Percentiles rank a stretch among this genome's conserved stretches.
Conservation (phyloP, 2,329 filamentous ascomycete species). For the Beauveria australis region DNA sequence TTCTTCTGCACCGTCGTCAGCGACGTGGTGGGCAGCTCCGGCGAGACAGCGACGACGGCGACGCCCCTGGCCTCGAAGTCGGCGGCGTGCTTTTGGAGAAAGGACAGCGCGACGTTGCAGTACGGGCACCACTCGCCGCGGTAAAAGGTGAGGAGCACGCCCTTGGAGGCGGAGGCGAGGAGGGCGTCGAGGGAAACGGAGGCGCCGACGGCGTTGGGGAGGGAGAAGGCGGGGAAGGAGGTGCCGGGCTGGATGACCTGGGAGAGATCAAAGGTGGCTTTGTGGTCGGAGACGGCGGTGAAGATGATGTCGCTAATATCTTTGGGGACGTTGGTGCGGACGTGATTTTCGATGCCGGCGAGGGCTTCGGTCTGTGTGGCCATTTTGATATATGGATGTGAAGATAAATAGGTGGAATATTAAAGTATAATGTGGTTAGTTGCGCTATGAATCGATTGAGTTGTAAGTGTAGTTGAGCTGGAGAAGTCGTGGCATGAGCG, state of each 20-base stretch:
- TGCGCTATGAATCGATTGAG: neutral
- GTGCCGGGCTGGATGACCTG: constrained; percentile 25
- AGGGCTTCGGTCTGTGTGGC: constrained; percentile 8
- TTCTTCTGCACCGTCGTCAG: constrained; percentile 32
- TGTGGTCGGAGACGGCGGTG: constrained; percentile 6
- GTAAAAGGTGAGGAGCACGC: constrained; percentile 37
- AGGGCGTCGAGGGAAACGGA: constrained; percentile 24
- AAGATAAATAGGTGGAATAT: neutral
- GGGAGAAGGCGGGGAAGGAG: constrained; percentile 25
- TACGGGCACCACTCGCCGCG: constrained; percentile 38
- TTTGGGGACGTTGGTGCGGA: constrained; percentile 6
- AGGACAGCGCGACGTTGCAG: constrained; percentile 32
- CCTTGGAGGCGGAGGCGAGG: constrained; percentile 17
- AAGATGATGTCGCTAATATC: constrained; percentile 3
- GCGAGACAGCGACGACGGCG: constrained; percentile 33
- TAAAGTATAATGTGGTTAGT: neutral
- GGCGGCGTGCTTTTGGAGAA: constrained; percentile 26
- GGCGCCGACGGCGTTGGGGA: constrained; percentile 27
- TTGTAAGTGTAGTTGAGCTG: neutral
- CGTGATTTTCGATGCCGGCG: neutral
- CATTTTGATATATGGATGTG: neutral
- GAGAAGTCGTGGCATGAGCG: neutral
- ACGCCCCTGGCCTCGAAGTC: constrained; percentile 29
- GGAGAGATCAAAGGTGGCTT: constrained; percentile 17
- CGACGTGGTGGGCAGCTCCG: constrained; percentile 30